These are phyloP conservation scores for Cutaneotrichosporon sp. DNA, from an alignment of 1,284 basidiomycete genomes.

Conservation along the genomic window DNA sequence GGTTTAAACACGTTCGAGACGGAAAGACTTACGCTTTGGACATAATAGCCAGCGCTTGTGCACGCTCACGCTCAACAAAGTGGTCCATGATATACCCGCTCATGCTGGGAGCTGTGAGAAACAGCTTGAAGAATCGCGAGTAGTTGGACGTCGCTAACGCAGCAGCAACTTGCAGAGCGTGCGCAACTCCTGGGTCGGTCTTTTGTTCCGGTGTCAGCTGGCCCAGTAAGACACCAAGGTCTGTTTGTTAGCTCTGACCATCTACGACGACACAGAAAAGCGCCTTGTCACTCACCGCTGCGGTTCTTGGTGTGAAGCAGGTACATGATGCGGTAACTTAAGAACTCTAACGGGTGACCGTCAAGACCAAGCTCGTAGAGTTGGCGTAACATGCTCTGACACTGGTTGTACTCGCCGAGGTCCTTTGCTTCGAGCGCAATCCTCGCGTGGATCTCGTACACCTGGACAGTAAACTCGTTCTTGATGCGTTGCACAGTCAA, in stretches of 20 bases:
- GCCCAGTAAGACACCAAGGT: constrained; percentile 91
- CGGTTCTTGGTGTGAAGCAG: constrained; percentile 89
- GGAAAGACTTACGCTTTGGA: constrained; percentile 71
- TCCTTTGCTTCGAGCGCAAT: constrained; percentile 96
- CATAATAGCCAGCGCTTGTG: constrained; percentile 81
- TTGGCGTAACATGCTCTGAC: constrained; percentile 82
- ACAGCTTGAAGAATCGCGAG: constrained; percentile 82
- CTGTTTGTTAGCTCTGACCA: constrained; percentile 52
- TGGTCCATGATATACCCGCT: constrained; percentile 99
- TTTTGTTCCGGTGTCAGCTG: constrained; percentile 90
- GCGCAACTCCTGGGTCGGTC: constrained; percentile 68
- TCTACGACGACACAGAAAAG: background rate
- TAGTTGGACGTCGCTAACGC: constrained; percentile 91
- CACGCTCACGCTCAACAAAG: constrained; percentile 87
- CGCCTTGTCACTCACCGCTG: constrained; percentile 61
- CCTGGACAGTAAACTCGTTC: constrained; percentile 94
- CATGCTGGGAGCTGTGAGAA: constrained; percentile 87
- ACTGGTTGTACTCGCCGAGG: constrained; percentile 98
- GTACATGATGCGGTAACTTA: constrained; percentile 96
- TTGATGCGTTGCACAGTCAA: constrained; percentile 99
- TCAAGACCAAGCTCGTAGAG: constrained; percentile 89
- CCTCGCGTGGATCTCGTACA: constrained; percentile 97
- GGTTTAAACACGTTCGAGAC: background rate
- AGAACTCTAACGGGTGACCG: constrained; percentile 89
- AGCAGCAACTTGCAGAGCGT: constrained; percentile 83